Base-by-base conservation (phyloP, 1,139 yeast species). In the Yamadazyma friedrichii region DNA sequence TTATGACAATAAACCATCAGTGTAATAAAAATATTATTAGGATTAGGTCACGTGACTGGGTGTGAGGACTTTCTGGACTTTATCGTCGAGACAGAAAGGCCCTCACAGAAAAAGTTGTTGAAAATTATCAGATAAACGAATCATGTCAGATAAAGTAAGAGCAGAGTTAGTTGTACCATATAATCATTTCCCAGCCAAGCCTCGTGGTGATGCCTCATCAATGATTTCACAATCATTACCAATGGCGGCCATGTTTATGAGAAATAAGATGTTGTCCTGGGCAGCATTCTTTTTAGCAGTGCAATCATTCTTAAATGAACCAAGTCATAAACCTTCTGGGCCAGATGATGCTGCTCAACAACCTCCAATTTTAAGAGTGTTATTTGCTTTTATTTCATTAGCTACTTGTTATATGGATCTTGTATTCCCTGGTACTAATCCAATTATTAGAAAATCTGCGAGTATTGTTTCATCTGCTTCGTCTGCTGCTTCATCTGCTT, bases 241-340 rank as follows among this genome's bases (percentile, higher is more conserved):
- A 30, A 78, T 81, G 84, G 82, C 83, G 8, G 85, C 86, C 35
- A 79, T 81, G 81, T 73, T 74, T 50, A 56, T 74, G 65, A 70
- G 64, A 55, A 75, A 75, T 55, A 76, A 73, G 52, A 61, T 78
- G 58, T 65, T 78, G 51, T 69, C 82, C n/a, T 78, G 83, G 83
- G 64, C 79, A 3, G 64, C 82, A 12, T 56, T 78, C 37, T 78
- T 78, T 56, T 65, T 78, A 40, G 67, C 82, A 9, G 49, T 78
- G 22, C 82, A 77, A 55, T 53, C 74, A 4, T 76, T 58, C 56
- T 65, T 78, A 53, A 74, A 56, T 43, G 76, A 77, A 56, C 81
- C 84, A 36, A 56, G 56, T 42, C 60, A 69, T 61, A 65, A 61
- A 41, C 59, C 63, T 30, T 52, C 55, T 40, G 51, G 50, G 12